A percentile compares a stretch with the other conserved stretches of the same genome.
phyloP scores from a whole-genome alignment of 83 land plant genomes.

The Larix sibirica region DNA sequence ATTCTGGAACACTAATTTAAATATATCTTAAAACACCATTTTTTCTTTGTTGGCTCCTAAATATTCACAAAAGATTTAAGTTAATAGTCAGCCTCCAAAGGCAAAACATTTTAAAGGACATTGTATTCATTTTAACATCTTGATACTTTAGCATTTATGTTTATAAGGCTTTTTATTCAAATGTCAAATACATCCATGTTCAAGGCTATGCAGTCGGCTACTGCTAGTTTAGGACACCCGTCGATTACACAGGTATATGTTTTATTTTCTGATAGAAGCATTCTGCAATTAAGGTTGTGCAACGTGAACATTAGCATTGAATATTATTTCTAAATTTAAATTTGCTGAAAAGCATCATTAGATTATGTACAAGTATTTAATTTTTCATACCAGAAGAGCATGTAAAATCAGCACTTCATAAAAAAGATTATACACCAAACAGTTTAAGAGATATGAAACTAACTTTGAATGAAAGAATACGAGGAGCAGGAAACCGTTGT shows the following conservation, averaged over 20 bases:
- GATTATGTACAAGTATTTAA: not conserved
- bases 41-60: too few relatives aligned
- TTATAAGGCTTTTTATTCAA: too few relatives aligned
- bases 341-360: not conserved
- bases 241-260: too few relatives aligned
- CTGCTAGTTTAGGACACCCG: too few relatives aligned
- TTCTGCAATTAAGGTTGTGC: not conserved
- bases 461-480: slow-evolving; percentile 97
- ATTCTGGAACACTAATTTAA: too few relatives aligned
- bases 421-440: slow-evolving; percentile 6
- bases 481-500: slow-evolving; percentile 93
- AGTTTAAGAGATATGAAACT: slow-evolving; percentile 15
- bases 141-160: too few relatives aligned
- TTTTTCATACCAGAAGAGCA: not conserved
- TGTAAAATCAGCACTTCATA: not conserved
- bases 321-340: not conserved
- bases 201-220: too few relatives aligned
- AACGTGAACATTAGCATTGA: not conserved
- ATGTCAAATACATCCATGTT: too few relatives aligned
- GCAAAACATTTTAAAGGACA: not conserved
- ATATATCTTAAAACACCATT: too few relatives aligned
- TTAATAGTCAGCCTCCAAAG: not conserved
- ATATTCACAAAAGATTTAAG: too few relatives aligned
- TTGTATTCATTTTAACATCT: too few relatives aligned
- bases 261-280: not conserved